Evolutionary conservation across 768 basidiomycete species (phyloP).

Genomic region (Jaapia argillacea): DNA sequence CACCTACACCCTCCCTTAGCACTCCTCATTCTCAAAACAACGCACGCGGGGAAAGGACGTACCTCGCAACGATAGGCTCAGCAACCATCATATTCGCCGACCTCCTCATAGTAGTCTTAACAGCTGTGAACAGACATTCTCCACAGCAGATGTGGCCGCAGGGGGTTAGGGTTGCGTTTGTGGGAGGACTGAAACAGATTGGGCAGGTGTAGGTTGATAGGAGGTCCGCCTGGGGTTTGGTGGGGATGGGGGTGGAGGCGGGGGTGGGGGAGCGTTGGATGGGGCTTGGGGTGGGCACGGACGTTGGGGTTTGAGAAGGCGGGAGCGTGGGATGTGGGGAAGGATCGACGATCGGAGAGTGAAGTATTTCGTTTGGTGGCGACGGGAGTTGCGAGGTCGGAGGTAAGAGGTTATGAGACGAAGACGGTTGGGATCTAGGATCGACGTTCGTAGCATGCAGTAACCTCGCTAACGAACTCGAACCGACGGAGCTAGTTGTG

Average conservation of each 20-base stretch:
- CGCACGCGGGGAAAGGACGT: background rate
- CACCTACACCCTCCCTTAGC: slow-evolving; percentile 7
- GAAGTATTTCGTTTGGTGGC: too few species aligned
- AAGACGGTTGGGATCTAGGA: too few species aligned
- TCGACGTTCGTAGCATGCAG: too few species aligned
- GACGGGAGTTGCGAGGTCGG: too few species aligned
- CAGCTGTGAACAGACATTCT: slow-evolving; percentile 16
- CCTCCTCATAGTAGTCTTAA: slow-evolving; percentile 10
- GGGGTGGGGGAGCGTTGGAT: background rate
- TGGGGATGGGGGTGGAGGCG: background rate
- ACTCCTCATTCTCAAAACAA: background rate
- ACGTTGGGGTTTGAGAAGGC: background rate
- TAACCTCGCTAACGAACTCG: too few species aligned
- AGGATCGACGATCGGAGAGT: too few species aligned
- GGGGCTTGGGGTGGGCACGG: background rate
- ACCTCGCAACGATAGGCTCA: background rate
- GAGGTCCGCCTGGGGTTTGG: slow-evolving; percentile 1
- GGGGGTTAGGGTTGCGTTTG: slow-evolving; percentile 16
- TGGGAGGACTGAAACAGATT: slow-evolving; percentile 19
- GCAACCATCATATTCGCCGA: background rate
- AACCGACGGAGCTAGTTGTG: too few species aligned
- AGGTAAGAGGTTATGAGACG: too few species aligned
- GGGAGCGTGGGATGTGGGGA: background rate
- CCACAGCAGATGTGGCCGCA: slow-evolving; percentile 23
- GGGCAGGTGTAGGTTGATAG: slow-evolving; percentile 15